These are phyloP conservation scores for Craterostigma plantagineum DNA, from an alignment of 257 asterid species.

Conservation along the genomic window DNA sequence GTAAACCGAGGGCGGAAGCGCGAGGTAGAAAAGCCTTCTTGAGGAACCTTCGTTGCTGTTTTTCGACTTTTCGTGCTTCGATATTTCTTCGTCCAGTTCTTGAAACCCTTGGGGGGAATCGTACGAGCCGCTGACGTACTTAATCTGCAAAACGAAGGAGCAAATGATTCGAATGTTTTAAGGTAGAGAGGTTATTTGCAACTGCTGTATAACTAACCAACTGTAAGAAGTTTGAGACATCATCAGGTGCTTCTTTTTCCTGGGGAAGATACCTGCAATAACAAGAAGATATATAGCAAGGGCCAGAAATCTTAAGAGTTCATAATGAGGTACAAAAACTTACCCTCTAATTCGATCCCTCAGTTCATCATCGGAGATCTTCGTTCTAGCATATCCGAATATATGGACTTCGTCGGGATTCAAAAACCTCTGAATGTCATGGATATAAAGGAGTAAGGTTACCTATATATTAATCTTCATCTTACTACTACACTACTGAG, in stretches of 20 bases:
- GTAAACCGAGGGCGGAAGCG: slow-evolving; percentile 97
- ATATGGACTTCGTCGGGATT: slow-evolving; percentile 74
- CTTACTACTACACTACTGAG: too few species aligned
- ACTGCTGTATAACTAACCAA: slow-evolving; percentile 71
- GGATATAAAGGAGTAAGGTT: too few species aligned
- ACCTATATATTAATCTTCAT: too few species aligned
- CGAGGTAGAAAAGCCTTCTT: slow-evolving; percentile 87
- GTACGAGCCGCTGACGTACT: slow-evolving; percentile 84
- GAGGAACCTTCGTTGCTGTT: slow-evolving; percentile 56
- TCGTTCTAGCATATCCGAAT: slow-evolving; percentile 93
- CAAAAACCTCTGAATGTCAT: slow-evolving; percentile 58
- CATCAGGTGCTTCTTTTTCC: slow-evolving; percentile 31
- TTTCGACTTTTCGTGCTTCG: slow-evolving; percentile 57
- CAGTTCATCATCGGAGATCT: slow-evolving; percentile 64
- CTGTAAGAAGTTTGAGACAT: slow-evolving; percentile 47
- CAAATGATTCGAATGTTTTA: too few species aligned
- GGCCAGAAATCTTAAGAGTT: too few species aligned
- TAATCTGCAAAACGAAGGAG: slow-evolving; percentile 36
- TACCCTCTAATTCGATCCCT: slow-evolving; percentile 78
- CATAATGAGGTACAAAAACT: slow-evolving; percentile 10
- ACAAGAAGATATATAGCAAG: slow-evolving; percentile 4
- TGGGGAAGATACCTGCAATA: slow-evolving; percentile 51
- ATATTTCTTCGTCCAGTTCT: slow-evolving; percentile 63
- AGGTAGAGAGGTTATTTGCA: too few species aligned
- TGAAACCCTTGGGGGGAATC: slow-evolving; percentile 76